Percentiles rank a stretch among this genome's conserved stretches.
Conservation (phyloP, 176 grass and related monocot genomes). For the Triticum dicoccoides region DNA sequence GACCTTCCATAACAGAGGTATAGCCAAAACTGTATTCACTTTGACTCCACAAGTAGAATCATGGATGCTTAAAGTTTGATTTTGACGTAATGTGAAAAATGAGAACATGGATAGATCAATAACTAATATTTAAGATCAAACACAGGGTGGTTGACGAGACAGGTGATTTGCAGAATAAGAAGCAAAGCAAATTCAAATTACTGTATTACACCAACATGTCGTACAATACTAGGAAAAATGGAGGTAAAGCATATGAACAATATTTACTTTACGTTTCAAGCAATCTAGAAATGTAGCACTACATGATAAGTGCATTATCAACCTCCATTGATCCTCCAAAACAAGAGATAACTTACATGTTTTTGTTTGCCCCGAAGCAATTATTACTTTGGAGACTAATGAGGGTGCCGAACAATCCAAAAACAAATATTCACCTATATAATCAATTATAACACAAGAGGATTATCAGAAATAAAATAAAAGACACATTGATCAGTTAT, state of each 20-base stretch:
- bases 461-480: constrained; percentile 21
- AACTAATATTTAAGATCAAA: background rate
- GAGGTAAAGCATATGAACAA: background rate
- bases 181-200: background rate
- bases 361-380: constrained; percentile 73
- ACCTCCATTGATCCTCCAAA: background rate
- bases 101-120: background rate
- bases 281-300: constrained; percentile 1
- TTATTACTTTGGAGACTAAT: constrained; percentile 72
- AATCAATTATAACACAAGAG: constrained; percentile 29
- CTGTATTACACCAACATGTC: background rate
- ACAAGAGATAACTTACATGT: constrained; percentile 65
- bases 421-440: constrained; percentile 78
- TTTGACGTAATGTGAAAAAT: background rate
- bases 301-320: background rate
- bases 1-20: background rate
- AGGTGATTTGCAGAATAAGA: background rate
- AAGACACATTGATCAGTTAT: background rate
- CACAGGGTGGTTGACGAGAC: background rate
- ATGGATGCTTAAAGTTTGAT: background rate
- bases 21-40: background rate
- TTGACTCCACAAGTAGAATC: background rate
- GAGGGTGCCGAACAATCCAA: constrained; percentile 62
- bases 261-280: background rate
- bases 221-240: background rate